Evolutionary conservation across 1,284 basidiomycete genomes (phyloP).

Genomic region (Tylopilus orsonianus): DNA sequence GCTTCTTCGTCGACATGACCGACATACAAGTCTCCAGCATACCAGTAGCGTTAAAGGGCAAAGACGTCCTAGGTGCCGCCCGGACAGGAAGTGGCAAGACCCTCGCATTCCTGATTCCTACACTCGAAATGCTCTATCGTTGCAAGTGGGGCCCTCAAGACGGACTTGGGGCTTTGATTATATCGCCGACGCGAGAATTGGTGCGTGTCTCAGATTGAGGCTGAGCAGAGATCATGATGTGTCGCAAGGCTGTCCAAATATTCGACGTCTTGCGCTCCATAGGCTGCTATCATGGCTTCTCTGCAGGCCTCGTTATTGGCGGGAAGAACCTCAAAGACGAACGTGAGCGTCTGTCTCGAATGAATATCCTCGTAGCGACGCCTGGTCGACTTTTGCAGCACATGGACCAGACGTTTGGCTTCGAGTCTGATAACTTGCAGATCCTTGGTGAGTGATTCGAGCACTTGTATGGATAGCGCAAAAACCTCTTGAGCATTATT

Average conservation of each 20-base stretch:
- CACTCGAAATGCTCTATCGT: constrained; percentile 74
- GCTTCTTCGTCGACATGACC: constrained; percentile 85
- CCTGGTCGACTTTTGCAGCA: constrained; percentile 95
- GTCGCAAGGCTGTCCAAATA: constrained; percentile 84
- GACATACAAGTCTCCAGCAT: constrained; percentile 73
- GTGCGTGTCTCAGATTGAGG: constrained; percentile 42
- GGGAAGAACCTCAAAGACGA: constrained; percentile 97
- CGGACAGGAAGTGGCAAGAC: constrained; percentile 85
- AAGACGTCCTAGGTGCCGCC: constrained; percentile 77
- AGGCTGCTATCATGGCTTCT: constrained; percentile 89
- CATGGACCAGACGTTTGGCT: constrained; percentile 97
- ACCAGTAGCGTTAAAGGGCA: constrained; percentile 62
- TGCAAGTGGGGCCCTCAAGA: constrained; percentile 80
- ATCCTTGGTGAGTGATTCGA: constrained; percentile 67
- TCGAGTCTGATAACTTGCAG: constrained; percentile 89
- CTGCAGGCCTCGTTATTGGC: constrained; percentile 94
- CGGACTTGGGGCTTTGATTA: constrained; percentile 89
- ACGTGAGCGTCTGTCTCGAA: constrained; percentile 80
- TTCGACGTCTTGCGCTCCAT: constrained; percentile 94
- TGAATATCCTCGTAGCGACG: constrained; percentile 98
- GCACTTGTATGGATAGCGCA: neutral
- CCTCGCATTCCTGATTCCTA: constrained; percentile 77
- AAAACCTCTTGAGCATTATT: constrained; percentile 2
- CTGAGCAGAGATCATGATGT: constrained; percentile 7
- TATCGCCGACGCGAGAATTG: constrained; percentile 94